Base-by-base conservation (phyloP, 176 grass and related monocot species). In the Pontederia crassipes region DNA sequence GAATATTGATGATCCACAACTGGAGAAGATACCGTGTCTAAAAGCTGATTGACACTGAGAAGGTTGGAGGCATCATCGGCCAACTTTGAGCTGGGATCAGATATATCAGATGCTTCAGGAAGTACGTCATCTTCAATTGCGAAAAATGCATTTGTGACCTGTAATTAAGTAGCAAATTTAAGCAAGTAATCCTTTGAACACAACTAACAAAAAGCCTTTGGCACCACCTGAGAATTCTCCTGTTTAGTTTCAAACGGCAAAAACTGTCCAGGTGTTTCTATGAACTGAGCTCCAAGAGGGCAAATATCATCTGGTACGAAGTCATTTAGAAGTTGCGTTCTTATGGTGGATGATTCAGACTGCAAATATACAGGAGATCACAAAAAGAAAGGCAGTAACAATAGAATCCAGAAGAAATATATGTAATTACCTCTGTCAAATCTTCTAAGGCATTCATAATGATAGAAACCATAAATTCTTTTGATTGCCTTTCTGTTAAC, bases 231-330 rank as follows among this genome's bases (percentile, higher is more conserved):
- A 78, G 78, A 64, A 46, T 70, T 61, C 16, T 80, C 74, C 53
- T 79, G 76, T 64, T 86, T 51, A 54, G 73, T 79, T 16, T 66
- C 76, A 72, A 65, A 77, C 66, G 61, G 63, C 40, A 69, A 55
- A 74, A 82, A 46, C 28, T 84, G 76, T 56, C 16, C n/a, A 52
- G 28, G 17, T 59, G 64, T 56, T 82, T 89, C 88, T 55, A 85
- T 78, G 53, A 85, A 92, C 11, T 85, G 88, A 61, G 75, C 67
- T 57, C 80, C 79, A 62, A 83, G 71, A 55, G 94, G 94, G 49
- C 94, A 89, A 69, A 92, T 72, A 57, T 93, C 94, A 81, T 98
- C 88, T 4, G 94, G 94, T n/a, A 79, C 77, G 77, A 98, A 98
- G 64, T 98, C 88, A 72, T 77, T 86, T 66, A 92, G 59, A 58